Evolutionary conservation across 805 yeast genomes (phyloP).

Genomic region (Debaryomyces prosopidis): DNA sequence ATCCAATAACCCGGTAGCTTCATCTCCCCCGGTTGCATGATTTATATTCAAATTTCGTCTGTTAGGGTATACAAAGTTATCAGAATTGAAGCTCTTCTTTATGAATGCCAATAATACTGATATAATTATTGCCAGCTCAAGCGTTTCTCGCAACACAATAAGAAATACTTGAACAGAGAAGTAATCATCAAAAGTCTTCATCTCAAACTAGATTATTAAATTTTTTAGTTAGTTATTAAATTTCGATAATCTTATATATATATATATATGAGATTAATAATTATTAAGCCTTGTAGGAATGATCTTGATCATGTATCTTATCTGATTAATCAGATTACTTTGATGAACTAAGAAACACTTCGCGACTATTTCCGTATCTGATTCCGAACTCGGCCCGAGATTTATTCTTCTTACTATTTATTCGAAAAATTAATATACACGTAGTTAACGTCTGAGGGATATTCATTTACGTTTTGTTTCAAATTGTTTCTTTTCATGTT

Average conservation of each 20-base stretch:
- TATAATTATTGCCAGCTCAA: conserved; percentile 75
- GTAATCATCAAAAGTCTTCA: conserved; percentile 28
- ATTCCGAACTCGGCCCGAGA: too few relatives aligned
- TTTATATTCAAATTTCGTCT: background rate
- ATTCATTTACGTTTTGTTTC: background rate
- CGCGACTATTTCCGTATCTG: too few relatives aligned
- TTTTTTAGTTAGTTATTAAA: too few relatives aligned
- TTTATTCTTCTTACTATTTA: background rate
- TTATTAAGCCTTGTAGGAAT: too few relatives aligned
- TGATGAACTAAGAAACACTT: too few relatives aligned
- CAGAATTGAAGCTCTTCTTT: conserved; percentile 47
- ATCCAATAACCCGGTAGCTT: background rate
- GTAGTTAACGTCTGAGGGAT: background rate
- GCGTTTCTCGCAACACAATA: conserved; percentile 69
- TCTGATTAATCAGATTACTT: background rate
- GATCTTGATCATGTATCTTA: too few relatives aligned
- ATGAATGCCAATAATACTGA: conserved; percentile 73
- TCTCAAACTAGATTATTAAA: background rate
- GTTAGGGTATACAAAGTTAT: background rate
- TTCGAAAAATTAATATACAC: background rate
- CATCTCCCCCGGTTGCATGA: background rate
- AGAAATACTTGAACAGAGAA: conserved; percentile 76
- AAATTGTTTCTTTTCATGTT: conserved; percentile 1
- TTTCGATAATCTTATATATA: too few relatives aligned
- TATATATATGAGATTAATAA: too few relatives aligned